phyloP scores from a whole-genome alignment of 352 stramenopile genomes.

The Phytophthora melonis region DNA sequence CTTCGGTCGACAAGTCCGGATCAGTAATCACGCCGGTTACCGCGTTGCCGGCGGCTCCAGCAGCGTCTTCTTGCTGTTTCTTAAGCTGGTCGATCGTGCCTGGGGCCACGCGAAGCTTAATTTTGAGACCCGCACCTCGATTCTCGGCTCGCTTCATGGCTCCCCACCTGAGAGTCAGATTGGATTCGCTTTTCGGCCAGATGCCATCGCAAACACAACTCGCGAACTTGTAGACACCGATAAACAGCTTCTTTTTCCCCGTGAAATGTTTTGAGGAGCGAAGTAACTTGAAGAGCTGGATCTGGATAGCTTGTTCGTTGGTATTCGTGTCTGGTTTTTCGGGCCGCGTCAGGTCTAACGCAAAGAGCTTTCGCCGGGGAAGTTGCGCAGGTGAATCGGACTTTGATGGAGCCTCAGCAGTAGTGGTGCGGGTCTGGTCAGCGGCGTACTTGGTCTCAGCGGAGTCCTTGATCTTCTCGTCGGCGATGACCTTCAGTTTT shows the following conservation, averaged over 20 bases:
- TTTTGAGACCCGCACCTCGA: neutral
- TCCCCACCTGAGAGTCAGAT: neutral
- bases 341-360: neutral
- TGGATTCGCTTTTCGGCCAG: neutral
- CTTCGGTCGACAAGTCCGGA: too few relatives aligned
- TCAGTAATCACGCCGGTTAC: too few relatives aligned
- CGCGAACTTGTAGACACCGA: neutral
- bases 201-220: neutral
- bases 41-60: too few relatives aligned
- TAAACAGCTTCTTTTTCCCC: neutral
- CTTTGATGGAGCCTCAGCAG: too few relatives aligned
- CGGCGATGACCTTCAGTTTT: neutral
- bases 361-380: neutral
- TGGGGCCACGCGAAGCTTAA: neutral
- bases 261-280: neutral
- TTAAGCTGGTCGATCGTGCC: neutral
- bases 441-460: neutral
- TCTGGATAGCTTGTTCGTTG: neutral
- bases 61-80: neutral
- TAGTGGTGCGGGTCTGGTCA: too few relatives aligned
- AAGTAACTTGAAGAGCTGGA: neutral
- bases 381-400: too few relatives aligned
- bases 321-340: neutral
- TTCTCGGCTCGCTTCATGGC: neutral
- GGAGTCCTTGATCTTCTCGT: neutral